phyloP scores from a whole-genome alignment of 768 basidiomycete genomes.

The Steccherinum ochraceum region DNA sequence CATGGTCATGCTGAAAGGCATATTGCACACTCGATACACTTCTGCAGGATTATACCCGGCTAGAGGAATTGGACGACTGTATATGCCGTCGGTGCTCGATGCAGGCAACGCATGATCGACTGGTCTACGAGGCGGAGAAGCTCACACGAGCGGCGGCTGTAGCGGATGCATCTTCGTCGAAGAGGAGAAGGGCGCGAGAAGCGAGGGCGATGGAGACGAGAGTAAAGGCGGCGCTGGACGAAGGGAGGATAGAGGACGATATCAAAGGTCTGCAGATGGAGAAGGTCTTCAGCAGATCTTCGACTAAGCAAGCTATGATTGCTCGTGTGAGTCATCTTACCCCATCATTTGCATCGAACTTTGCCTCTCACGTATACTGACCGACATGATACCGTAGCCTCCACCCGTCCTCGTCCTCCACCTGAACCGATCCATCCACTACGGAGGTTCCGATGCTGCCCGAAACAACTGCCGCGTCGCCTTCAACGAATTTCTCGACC shows the following conservation, averaged over 20 bases:
- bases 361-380: not conserved
- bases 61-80: constrained; percentile 87
- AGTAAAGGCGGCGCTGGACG: constrained; percentile 58
- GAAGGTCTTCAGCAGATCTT: constrained; percentile 64
- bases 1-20: constrained; percentile 23
- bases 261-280: constrained; percentile 77
- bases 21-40: constrained; percentile 81
- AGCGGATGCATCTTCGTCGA: constrained; percentile 52
- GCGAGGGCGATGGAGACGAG: constrained; percentile 56
- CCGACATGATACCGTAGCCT: constrained; percentile 44
- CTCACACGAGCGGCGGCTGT: constrained; percentile 30
- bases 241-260: constrained; percentile 79
- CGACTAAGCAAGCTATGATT: constrained; percentile 89
- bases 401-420: constrained; percentile 85
- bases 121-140: constrained; percentile 55
- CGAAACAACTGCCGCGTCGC: constrained; percentile 80
- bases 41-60: constrained; percentile 71
- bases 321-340: constrained; percentile 56
- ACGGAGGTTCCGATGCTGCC: constrained; percentile 55
- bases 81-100: constrained; percentile 91
- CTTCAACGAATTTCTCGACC: constrained; percentile 86
- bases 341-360: no score
- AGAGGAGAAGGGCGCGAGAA: constrained; percentile 72
- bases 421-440: constrained; percentile 86
- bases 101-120: constrained; percentile 61